Base-by-base conservation (phyloP, 176 grass and related monocot genomes). In the Cenchrus purpureus region DNA sequence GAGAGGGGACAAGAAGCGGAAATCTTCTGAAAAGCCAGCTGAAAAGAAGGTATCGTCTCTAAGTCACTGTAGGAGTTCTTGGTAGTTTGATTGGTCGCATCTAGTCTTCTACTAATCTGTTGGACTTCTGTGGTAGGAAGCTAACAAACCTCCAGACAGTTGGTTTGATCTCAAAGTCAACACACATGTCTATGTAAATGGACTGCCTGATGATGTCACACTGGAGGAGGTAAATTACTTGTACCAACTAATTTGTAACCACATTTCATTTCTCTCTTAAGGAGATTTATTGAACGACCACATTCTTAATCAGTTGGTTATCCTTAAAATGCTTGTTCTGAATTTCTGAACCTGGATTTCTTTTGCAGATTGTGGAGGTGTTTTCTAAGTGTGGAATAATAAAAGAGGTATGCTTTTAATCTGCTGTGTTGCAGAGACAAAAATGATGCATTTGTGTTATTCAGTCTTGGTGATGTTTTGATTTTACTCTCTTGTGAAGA, bases 101-200 rank as follows among this genome's bases (percentile, higher is more conserved):
- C 31, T 65, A 20, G 53, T 40, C 53, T 70, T 71, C 29, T 56
- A 16, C 51, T 57, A 40, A 80, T 16, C 78, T 40, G 8, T 37
- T 29, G 16, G 12, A 28, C 10, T 84, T 73, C 7, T 49, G 54
- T 80, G 43, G 44, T 78, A 96, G 97, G 97, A 99, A 92, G 86
- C 97, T 83, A 87, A 99, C 80, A 99, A 99, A 87, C 91, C 97
- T 72, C 91, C 97, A 68, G 93, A 96, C 34, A 91, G 90, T 87
- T 99, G 97, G 97, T 99, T 99, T 94, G 93, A 94, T 72, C 89
- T 99, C 78, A 99, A 99, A 85, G 93, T 99, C 66, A 99, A 99
- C 73, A 99, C 93, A 45, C 81, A 99, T 90, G 90, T 99, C 78
- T 96, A 99, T 69, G 44, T 96, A 32, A 94, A 76, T 84, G 93